Percentiles rank a stretch among this genome's conserved stretches.
phyloP scores from a whole-genome alignment of 441 rosid genomes.

The Sinapis alba region DNA sequence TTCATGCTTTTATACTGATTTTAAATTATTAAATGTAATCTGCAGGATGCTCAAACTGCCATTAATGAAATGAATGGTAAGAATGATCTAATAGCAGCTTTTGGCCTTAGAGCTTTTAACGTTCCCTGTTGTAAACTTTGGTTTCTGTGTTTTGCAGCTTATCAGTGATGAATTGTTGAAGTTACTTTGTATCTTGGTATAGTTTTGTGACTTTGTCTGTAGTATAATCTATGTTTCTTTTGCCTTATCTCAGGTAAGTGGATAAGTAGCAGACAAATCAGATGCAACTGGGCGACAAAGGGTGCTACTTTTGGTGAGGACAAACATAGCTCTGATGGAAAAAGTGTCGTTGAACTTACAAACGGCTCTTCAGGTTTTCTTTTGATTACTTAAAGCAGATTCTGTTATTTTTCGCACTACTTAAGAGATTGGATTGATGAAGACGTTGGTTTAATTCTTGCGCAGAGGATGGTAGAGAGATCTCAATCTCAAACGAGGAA shows the following conservation, averaged over 20 bases:
- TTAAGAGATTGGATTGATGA: too few relatives aligned
- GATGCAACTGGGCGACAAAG: conserved; percentile 80
- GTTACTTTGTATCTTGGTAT: not conserved
- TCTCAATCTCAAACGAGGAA: conserved; percentile 52
- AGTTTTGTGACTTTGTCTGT: not conserved
- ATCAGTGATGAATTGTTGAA: too few relatives aligned
- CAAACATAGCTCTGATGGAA: conserved; percentile 55
- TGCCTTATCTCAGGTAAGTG: conserved; percentile 56
- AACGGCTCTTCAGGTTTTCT: too few relatives aligned
- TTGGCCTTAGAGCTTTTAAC: not conserved
- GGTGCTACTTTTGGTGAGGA: conserved; percentile 60
- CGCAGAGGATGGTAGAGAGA: conserved; percentile 77
- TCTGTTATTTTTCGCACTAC: too few relatives aligned
- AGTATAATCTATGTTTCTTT: not conserved
- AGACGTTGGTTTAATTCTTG: too few relatives aligned
- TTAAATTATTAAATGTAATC: conserved; percentile 4
- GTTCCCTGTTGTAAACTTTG: not conserved
- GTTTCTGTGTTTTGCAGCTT: too few relatives aligned
- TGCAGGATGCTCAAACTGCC: conserved; percentile 86
- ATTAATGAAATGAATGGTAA: conserved; percentile 80
- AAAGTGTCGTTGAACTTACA: conserved; percentile 62
- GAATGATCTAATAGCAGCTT: conserved; percentile 18
- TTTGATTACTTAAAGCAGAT: too few relatives aligned
- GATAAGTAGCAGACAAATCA: conserved; percentile 71
- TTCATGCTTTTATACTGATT: conserved; percentile 8